Base-by-base conservation (phyloP, 768 basidiomycete species). In the Boletus tomentosulus region DNA sequence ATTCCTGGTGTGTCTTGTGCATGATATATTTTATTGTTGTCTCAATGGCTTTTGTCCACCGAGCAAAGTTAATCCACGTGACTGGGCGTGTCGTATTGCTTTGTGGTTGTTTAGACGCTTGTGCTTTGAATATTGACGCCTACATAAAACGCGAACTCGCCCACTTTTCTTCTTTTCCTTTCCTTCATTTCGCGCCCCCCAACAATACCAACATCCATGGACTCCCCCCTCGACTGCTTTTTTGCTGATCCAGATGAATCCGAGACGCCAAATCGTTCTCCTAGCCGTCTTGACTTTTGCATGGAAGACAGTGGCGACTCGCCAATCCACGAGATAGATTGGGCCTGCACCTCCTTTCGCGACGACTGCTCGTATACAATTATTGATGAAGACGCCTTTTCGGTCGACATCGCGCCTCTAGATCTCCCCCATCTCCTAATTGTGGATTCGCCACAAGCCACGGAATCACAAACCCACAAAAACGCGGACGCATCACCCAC, bases 231-330 rank as follows among this genome's bases (percentile, higher is more conserved):
- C 6, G 54, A 55, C 5, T 28, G 24, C 25, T 24, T 25, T 10
- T 48, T 31, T 10, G 67, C 63, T 24, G 60, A 60, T 5, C 46
- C 45, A 3, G 60, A 64, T 10, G 60, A 56, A 22, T 46, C 52
- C 8, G 51, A 16, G 15, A 33, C 42, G n/a, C 76, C 78, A 33
- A 66, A 69, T 58, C 76, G 78, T 31, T 78, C 80, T 47, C 69
- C 71, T 28, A 83, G 77, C 57, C 78, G 77, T 43, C 71, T 81
- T 8, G 77, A 77, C 45, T 80, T 79, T 37, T 64, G 66, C 48
- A 19, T 55, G 31, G 47, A 56, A 11, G 49, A 35, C 11, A 19
- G 7, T 9, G 51, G 48, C n/a, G 25, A 39, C 37, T 30, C 48
- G 38, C 56, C 46, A 22, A 48, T 28, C n/a, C 22, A 54, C 22